Conservation (phyloP, 768 basidiomycete species). For the Strobilomyces dryophilus region DNA sequence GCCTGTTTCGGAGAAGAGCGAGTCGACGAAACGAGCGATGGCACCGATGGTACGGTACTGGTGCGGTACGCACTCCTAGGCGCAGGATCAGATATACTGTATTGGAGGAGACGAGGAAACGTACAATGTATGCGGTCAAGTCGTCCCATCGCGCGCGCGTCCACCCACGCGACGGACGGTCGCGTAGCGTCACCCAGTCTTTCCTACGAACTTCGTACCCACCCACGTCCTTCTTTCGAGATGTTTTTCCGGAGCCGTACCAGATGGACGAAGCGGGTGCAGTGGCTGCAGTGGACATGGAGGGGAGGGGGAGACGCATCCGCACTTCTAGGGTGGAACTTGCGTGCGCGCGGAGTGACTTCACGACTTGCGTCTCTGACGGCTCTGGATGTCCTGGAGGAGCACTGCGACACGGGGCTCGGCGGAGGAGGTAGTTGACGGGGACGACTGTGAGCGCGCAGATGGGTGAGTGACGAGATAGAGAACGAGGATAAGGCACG, state of each 20-base stretch:
- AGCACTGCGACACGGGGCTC: slow-evolving; percentile 26
- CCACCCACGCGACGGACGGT: slow-evolving; percentile 23
- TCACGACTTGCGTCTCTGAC: slow-evolving; percentile 49
- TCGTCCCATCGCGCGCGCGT: slow-evolving; percentile 55
- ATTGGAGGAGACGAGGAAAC: background rate
- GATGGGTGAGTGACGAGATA: background rate
- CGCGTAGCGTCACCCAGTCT: slow-evolving; percentile 33
- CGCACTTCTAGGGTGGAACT: slow-evolving; percentile 52
- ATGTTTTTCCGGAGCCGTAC: slow-evolving; percentile 30
- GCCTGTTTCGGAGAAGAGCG: slow-evolving; percentile 25
- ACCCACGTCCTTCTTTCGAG: slow-evolving; percentile 35
- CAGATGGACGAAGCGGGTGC: slow-evolving; percentile 38
- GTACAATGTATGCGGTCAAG: slow-evolving; percentile 64
- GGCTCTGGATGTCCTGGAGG: slow-evolving; percentile 11
- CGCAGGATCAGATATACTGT: background rate
- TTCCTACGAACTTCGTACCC: slow-evolving; percentile 66
- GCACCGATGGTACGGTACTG: slow-evolving; percentile 48
- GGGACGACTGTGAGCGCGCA: slow-evolving; percentile 49
- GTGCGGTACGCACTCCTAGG: slow-evolving; percentile 67
- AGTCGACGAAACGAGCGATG: slow-evolving; percentile 43
- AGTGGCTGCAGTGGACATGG: slow-evolving; percentile 23
- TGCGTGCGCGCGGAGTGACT: slow-evolving; percentile 52
- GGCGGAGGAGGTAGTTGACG: slow-evolving; percentile 50
- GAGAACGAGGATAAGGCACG: slow-evolving; percentile 20
- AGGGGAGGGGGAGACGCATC: slow-evolving; percentile 42